These are phyloP conservation scores for Stemphylium vesicarium DNA, from an alignment of 2,329 filamentous ascomycete species.

Conservation along the genomic window DNA sequence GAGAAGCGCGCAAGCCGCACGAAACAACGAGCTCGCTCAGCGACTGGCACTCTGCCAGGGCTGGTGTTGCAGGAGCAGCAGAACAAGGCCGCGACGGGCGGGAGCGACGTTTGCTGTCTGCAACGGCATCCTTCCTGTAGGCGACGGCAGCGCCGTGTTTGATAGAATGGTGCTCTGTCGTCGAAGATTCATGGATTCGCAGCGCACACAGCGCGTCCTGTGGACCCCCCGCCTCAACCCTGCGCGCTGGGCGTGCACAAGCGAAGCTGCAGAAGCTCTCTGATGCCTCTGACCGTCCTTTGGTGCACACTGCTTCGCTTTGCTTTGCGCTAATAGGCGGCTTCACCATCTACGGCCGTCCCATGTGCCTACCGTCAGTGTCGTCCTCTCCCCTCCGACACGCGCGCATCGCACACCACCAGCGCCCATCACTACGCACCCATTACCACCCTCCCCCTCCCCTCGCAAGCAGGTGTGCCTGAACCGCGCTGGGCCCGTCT, in stretches of 20 bases:
- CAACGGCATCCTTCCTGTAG: slow-evolving; percentile 22
- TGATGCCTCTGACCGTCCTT: slow-evolving; percentile 3
- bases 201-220: slow-evolving; percentile 29
- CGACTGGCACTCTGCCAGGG: background rate
- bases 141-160: slow-evolving; percentile 17
- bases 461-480: slow-evolving; percentile 4
- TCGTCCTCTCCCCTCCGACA: background rate
- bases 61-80: too few species aligned
- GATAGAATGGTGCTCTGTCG: slow-evolving; percentile 22
- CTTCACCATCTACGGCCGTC: slow-evolving; percentile 11
- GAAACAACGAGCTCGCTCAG: slow-evolving; percentile 16
- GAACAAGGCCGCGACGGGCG: slow-evolving; percentile 5
- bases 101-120: slow-evolving; percentile 32
- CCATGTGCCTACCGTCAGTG: background rate
- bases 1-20: slow-evolving; percentile 32
- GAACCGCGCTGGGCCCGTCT: slow-evolving; percentile 11
- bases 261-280: slow-evolving; percentile 28
- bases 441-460: background rate
- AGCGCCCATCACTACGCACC: background rate
- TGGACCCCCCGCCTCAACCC: slow-evolving; percentile 23
- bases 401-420: background rate
- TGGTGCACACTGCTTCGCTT: slow-evolving; percentile 26
- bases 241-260: slow-evolving; percentile 38
- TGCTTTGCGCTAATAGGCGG: slow-evolving; percentile 21
- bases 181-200: slow-evolving; percentile 3